These are phyloP conservation scores for Tetramitus jugosus DNA, from an alignment of 208 protist genomes.

Conservation along the genomic window DNA sequence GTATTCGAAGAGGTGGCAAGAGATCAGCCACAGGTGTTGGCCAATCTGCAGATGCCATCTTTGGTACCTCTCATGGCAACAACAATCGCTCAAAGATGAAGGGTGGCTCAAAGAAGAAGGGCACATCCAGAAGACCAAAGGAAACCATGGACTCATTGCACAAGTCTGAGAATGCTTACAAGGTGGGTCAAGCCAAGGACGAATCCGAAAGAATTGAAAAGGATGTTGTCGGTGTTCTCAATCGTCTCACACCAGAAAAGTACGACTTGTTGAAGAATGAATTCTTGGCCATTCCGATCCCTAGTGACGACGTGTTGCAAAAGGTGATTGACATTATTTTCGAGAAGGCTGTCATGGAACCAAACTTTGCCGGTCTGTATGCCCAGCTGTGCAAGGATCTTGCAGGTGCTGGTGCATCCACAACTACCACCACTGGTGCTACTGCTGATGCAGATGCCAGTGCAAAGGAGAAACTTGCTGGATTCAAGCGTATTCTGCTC, in stretches of 20 bases:
- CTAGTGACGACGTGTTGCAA: constrained; percentile 2
- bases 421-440: neutral
- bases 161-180: neutral
- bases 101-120: neutral
- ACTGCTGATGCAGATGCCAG: too few species aligned
- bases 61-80: too few species aligned
- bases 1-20: too few species aligned
- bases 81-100: neutral
- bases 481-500: constrained; percentile 36
- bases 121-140: neutral
- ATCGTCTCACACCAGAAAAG: constrained; percentile 27
- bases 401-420: neutral
- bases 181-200: neutral
- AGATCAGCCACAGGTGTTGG: too few species aligned
- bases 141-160: neutral
- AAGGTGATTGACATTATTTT: constrained; percentile 32
- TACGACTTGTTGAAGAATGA: constrained; percentile 27
- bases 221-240: constrained; percentile 20
- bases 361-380: constrained; percentile 31
- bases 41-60: too few species aligned
- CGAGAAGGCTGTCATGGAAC: constrained; percentile 31
- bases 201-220: neutral
- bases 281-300: constrained; percentile 19
- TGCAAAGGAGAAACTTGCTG: neutral
- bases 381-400: constrained; percentile 29